A percentile compares a stretch with the other conserved stretches of the same genome.
Conservation (phyloP, 495 filamentous ascomycete species). For the Penicillium salamii region DNA sequence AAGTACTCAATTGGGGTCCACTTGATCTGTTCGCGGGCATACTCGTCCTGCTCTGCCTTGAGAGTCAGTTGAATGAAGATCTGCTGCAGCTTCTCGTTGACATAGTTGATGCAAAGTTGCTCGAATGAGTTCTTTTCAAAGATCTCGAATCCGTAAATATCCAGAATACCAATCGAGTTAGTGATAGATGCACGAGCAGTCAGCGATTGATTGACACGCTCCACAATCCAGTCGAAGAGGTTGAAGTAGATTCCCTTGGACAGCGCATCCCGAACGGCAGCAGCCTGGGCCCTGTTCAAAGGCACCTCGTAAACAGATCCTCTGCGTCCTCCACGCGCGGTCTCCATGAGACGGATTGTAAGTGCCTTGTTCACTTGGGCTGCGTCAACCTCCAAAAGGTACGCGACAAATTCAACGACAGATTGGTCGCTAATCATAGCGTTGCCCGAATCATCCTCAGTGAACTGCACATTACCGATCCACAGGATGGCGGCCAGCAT, state of each 20-base stretch:
- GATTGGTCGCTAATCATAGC: constrained; percentile 81
- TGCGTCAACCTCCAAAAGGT: constrained; percentile 85
- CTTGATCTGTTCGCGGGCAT: constrained; percentile 90
- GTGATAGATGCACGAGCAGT: constrained; percentile 70
- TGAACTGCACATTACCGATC: constrained; percentile 90
- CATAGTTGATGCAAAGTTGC: constrained; percentile 99
- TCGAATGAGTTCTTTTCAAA: constrained; percentile 99
- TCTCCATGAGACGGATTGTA: constrained; percentile 86
- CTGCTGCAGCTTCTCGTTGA: constrained; percentile 99
- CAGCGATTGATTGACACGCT: constrained; percentile 85
- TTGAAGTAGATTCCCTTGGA: constrained; percentile 96
- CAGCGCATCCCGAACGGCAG: constrained; percentile 87
- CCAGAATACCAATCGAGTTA: constrained; percentile 93
- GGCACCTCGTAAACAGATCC: constrained; percentile 89
- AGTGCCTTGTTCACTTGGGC: constrained; percentile 81
- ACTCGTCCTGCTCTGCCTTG: constrained; percentile 97
- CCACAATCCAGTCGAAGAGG: constrained; percentile 98
- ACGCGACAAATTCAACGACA: constrained; percentile 89
- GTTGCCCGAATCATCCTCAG: constrained; percentile 85
- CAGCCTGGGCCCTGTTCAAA: constrained; percentile 86
- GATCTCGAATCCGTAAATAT: constrained; percentile 99
- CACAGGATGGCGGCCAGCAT: constrained; percentile 93
- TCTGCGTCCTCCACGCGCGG: constrained; percentile 74
- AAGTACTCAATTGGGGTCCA: constrained; percentile 99
- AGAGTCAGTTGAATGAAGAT: constrained; percentile 99